These are phyloP conservation scores for Pseudoscleropodium purum DNA, from an alignment of 225 moss, liverwort and hornwort genomes.

Conservation along the genomic window DNA sequence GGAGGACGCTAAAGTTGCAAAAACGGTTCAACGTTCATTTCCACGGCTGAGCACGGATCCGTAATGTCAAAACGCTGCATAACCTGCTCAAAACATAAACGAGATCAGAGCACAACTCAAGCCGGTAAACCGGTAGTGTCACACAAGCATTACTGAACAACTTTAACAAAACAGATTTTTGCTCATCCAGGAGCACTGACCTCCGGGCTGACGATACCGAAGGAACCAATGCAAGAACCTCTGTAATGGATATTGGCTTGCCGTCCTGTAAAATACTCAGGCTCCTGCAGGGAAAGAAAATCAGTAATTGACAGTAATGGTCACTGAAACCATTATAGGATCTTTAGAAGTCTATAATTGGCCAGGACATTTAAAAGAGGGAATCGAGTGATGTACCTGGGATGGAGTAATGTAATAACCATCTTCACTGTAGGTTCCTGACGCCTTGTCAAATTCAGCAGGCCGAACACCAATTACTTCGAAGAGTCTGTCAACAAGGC, in stretches of 20 bases:
- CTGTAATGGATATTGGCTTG: conserved; percentile 72
- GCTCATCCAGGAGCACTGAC: conserved; percentile 10
- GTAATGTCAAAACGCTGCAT: conserved; percentile 83
- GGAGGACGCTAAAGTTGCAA: conserved; percentile 26
- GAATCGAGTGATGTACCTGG: conserved; percentile 29
- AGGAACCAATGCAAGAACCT: conserved; percentile 62
- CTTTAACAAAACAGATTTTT: neutral
- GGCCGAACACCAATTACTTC: conserved; percentile 61
- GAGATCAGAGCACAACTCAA: neutral
- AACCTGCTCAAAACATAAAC: conserved; percentile 44
- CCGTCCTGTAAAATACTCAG: conserved; percentile 78
- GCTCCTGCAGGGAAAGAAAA: conserved; percentile 46
- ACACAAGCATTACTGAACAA: neutral
- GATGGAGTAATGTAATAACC: conserved; percentile 77
- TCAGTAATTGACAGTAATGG: neutral
- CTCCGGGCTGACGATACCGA: conserved; percentile 88
- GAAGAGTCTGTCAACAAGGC: conserved; percentile 81
- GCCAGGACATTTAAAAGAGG: neutral
- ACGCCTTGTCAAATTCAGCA: conserved; percentile 28
- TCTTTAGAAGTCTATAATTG: neutral
- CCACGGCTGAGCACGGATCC: conserved; percentile 90
- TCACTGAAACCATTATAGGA: neutral
- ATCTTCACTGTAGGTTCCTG: conserved; percentile 28
- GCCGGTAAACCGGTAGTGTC: neutral
- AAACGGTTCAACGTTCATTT: conserved; percentile 71